Evolutionary conservation across 371 early-diverging fungal genomes (phyloP), one percentile per base, ranked within the genome.

Genomic region (Actinomortierella ambigua): DNA sequence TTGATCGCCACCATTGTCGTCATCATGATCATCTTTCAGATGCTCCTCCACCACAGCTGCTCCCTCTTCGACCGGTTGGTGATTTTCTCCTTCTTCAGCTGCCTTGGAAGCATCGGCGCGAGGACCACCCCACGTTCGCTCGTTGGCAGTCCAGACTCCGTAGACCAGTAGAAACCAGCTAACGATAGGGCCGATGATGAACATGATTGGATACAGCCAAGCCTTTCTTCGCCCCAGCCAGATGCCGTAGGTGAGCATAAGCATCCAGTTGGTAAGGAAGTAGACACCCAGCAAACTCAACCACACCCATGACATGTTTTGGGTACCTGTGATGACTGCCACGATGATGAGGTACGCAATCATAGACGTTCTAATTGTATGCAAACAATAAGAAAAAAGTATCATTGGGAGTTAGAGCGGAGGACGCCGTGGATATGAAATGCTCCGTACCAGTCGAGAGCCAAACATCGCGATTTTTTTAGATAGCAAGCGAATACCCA

Each of bases 41-140:
- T 48, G 41, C 23, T 40, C 50, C 17, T 40, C 15, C 17, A 48
- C 26, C 27, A 34, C 48, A 5, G 26, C 40, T 14, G 29, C 22
- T 1, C 41, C 51, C 14, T 27, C 20, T 23, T 49, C 50, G 41
- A 40, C 24, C 23, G 28, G 18, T 18, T 29, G 24, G 17, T 53
- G 54, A 13, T 55, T 17, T 20, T 53, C 49, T 29, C 47, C 43
- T 6, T 46, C 41, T 40, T 53, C 54, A 40, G 24, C 42, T 14
- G 54, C 17, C 8, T 34, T 34, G 11, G 53, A 53, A 3, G 58
- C 66, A 39, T 60, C 65, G 3, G 69, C 65, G 24, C 69, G 51
- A 2, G 69, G 69, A 1, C 69, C 69, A 3, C 69, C 69, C 65
- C 69, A 69, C 2, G 69, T 69, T 18, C 65, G 54, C 28, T 69